These are phyloP conservation scores for Gastrodia elata DNA, from an alignment of 106 monocot genomes.

Conservation along the genomic window DNA sequence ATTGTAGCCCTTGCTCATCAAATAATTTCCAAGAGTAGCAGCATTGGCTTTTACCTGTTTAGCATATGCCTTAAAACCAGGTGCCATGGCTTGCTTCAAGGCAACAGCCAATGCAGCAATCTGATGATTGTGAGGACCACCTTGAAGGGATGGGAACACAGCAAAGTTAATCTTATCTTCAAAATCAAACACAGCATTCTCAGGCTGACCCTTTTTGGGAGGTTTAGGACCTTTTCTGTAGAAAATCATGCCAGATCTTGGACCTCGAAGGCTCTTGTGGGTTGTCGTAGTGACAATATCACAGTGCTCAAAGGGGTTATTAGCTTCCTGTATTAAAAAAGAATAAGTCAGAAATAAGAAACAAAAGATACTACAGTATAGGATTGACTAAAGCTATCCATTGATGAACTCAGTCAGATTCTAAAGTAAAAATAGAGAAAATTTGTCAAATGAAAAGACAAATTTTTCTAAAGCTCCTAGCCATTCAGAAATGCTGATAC, in stretches of 20 bases:
- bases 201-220: constrained; percentile 78
- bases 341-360: background rate
- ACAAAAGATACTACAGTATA: background rate
- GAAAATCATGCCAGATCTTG: constrained; percentile 95
- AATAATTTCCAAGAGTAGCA: constrained; percentile 59
- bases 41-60: constrained; percentile 90
- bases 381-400: background rate
- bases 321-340: constrained; percentile 51
- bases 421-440: background rate
- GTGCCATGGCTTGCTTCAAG: constrained; percentile 53
- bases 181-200: constrained; percentile 66
- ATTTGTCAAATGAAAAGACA: background rate
- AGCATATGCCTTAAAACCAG: constrained; percentile 78
- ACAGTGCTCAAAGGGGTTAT: constrained; percentile 73
- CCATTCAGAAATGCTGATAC: too few relatives aligned
- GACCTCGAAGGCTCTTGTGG: constrained; percentile 88
- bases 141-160: constrained; percentile 91
- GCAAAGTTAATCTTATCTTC: constrained; percentile 95
- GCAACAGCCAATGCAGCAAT: constrained; percentile 90
- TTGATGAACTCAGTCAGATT: background rate
- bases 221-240: constrained; percentile 96
- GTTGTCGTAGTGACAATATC: constrained; percentile 91
- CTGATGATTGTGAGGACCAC: constrained; percentile 94
- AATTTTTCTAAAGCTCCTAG: background rate
- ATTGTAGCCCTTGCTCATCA: constrained; percentile 79